A percentile compares a stretch with the other conserved stretches of the same genome.
These are phyloP conservation scores for Przewalskia tangutica DNA, from an alignment of 257 asterid genomes.

Conservation along the genomic window DNA sequence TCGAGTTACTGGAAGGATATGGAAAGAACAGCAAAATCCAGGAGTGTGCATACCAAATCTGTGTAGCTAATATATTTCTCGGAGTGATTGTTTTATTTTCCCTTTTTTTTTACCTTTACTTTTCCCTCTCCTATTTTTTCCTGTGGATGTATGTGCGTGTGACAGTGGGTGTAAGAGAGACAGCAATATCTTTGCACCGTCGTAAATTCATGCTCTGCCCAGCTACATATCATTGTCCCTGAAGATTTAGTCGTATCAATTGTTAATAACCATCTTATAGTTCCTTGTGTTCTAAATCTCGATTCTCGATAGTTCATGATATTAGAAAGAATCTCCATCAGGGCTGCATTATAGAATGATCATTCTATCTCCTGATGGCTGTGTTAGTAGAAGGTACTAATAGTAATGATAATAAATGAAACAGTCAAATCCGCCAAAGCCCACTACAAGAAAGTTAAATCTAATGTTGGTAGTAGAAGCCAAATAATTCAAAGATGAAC, in stretches of 20 bases:
- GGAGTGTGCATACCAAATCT: constrained; percentile 63
- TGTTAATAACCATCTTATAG: not conserved
- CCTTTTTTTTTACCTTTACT: not conserved
- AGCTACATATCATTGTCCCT: not conserved
- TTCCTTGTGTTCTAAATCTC: not conserved
- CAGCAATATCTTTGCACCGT: not conserved
- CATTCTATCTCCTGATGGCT: not conserved
- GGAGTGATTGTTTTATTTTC: not conserved
- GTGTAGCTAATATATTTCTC: constrained; percentile 32
- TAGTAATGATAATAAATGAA: not conserved
- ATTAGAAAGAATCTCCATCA: not conserved
- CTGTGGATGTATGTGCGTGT: not conserved
- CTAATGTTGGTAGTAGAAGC: not conserved
- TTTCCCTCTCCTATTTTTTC: not conserved
- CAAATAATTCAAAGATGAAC: not conserved
- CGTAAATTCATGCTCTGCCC: constrained; percentile 3
- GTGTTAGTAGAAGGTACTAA: not conserved
- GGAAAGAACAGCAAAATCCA: constrained; percentile 67
- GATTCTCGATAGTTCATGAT: not conserved
- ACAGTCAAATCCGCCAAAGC: not conserved
- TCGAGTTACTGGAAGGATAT: constrained; percentile 67
- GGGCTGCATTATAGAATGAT: not conserved
- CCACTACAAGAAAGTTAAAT: too few species aligned
- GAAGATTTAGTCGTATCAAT: constrained; percentile 1
- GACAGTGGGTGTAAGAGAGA: not conserved